Evolutionary conservation across 164 flowering plant genomes (phyloP).

Genomic region (Echeveria elegans): DNA sequence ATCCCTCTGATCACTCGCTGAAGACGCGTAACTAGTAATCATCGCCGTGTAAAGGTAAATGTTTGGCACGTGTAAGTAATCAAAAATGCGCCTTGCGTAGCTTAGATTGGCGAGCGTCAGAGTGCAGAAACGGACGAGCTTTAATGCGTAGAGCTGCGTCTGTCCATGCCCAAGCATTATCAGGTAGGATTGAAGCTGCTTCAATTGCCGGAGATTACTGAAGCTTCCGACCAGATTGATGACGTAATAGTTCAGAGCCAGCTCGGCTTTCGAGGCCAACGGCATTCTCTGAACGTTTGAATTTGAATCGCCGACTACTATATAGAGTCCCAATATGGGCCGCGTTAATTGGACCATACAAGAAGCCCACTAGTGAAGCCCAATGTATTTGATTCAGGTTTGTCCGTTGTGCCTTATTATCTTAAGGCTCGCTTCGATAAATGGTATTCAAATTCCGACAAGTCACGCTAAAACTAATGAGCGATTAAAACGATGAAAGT

Average conservation of each 20-base stretch:
- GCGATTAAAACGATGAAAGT: no score
- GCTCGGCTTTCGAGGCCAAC: constrained; percentile 2
- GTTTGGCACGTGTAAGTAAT: neutral
- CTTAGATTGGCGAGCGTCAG: constrained; percentile 8
- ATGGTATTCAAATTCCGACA: no score
- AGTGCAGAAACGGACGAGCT: constrained; percentile 11
- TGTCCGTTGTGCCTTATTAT: no score
- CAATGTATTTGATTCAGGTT: no score
- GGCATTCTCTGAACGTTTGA: neutral
- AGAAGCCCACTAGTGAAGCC: no score
- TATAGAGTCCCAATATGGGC: no score
- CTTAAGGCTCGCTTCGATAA: no score
- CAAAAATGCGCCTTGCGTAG: constrained; percentile 11
- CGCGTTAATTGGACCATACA: no score
- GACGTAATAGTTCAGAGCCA: constrained; percentile 3
- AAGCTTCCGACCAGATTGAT: neutral
- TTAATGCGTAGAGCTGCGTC: constrained; percentile 12
- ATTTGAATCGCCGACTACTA: neutral
- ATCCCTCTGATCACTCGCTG: neutral
- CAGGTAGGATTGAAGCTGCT: constrained; percentile 7
- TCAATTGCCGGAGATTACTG: constrained; percentile 6
- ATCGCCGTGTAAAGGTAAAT: constrained; percentile 11
- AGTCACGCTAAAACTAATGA: no score
- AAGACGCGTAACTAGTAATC: constrained; percentile 12
- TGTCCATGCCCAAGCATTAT: constrained; percentile 5